These are phyloP conservation scores for Allium fistulosum DNA, from an alignment of 106 monocot genomes.

Conservation along the genomic window DNA sequence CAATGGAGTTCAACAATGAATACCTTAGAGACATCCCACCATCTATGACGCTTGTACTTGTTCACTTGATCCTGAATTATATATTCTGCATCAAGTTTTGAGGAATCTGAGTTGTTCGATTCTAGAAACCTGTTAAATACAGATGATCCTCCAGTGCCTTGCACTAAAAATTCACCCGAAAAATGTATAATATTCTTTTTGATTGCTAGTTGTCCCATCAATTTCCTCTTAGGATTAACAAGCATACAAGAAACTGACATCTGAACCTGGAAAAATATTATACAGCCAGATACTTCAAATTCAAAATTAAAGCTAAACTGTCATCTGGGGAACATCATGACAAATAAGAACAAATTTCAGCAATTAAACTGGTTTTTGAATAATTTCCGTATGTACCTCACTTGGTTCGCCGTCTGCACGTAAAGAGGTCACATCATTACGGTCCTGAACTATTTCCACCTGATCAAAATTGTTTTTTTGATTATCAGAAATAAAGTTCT, in stretches of 20 bases:
- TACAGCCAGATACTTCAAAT: too few species aligned
- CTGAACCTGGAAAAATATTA: slow-evolving; percentile 46
- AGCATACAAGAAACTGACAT: slow-evolving; percentile 70
- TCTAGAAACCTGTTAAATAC: slow-evolving; percentile 55
- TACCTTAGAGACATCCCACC: slow-evolving; percentile 85
- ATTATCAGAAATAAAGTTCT: slow-evolving; percentile 21
- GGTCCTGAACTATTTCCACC: slow-evolving; percentile 27
- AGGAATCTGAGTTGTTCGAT: slow-evolving; percentile 19
- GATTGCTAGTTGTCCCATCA: slow-evolving; percentile 67
- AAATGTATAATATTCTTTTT: slow-evolving; percentile 70
- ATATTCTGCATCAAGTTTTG: slow-evolving; percentile 27
- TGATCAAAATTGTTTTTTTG: slow-evolving; percentile 21
- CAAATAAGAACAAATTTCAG: too few species aligned
- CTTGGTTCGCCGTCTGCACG: slow-evolving; percentile 40
- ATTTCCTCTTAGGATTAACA: slow-evolving; percentile 82
- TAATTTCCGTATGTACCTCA: slow-evolving; percentile 37
- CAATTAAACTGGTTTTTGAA: too few species aligned
- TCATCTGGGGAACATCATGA: too few species aligned
- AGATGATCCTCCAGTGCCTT: slow-evolving; percentile 90
- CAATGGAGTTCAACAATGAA: too few species aligned
- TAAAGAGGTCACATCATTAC: slow-evolving; percentile 29
- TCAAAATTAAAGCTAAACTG: too few species aligned
- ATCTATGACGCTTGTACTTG: slow-evolving; percentile 76
- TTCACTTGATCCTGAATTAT: slow-evolving; percentile 18
- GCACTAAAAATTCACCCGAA: slow-evolving; percentile 78